Evolutionary conservation across 768 basidiomycete genomes (phyloP).

Genomic region (Leccinum subgranulosum): DNA sequence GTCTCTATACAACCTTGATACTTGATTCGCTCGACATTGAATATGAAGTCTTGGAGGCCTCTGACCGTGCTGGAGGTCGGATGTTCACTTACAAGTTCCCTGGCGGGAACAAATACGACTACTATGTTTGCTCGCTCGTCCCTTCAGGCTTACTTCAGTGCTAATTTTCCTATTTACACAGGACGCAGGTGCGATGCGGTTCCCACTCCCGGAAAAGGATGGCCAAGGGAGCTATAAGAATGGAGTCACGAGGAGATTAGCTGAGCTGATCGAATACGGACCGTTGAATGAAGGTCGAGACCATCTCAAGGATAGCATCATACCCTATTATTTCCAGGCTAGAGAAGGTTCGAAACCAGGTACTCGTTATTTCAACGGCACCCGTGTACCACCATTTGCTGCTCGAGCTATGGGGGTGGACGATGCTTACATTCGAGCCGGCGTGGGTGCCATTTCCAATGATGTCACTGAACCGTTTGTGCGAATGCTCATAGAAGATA

Average conservation of each 20-base stretch:
- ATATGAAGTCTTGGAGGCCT: slow-evolving; percentile 45
- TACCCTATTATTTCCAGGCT: slow-evolving; percentile 18
- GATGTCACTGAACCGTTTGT: slow-evolving; percentile 19
- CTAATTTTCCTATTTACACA: background rate
- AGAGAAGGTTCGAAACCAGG: slow-evolving; percentile 9
- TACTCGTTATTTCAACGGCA: slow-evolving; percentile 6
- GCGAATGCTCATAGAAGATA: slow-evolving; percentile 14
- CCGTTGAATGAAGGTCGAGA: slow-evolving; percentile 21
- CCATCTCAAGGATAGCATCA: slow-evolving; percentile 18
- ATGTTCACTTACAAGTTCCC: slow-evolving; percentile 42
- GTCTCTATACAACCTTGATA: background rate
- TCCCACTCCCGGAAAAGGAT: slow-evolving; percentile 20
- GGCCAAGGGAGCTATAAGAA: slow-evolving; percentile 12
- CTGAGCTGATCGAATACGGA: slow-evolving; percentile 28
- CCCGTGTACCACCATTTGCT: slow-evolving; percentile 1
- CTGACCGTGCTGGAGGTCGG: slow-evolving; percentile 41
- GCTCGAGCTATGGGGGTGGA: slow-evolving; percentile 8
- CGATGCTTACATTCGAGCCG: slow-evolving; percentile 15
- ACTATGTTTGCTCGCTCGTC: slow-evolving; percentile 26
- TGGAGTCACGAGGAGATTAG: slow-evolving; percentile 31
- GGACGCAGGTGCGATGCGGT: slow-evolving; percentile 42
- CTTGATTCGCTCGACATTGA: slow-evolving; percentile 30
- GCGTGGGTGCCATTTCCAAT: slow-evolving; percentile 13
- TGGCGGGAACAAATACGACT: slow-evolving; percentile 29
- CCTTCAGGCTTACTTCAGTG: background rate